These are phyloP conservation scores for Suhomyces pyralidae DNA, from an alignment of 805 yeast genomes.

Conservation along the genomic window DNA sequence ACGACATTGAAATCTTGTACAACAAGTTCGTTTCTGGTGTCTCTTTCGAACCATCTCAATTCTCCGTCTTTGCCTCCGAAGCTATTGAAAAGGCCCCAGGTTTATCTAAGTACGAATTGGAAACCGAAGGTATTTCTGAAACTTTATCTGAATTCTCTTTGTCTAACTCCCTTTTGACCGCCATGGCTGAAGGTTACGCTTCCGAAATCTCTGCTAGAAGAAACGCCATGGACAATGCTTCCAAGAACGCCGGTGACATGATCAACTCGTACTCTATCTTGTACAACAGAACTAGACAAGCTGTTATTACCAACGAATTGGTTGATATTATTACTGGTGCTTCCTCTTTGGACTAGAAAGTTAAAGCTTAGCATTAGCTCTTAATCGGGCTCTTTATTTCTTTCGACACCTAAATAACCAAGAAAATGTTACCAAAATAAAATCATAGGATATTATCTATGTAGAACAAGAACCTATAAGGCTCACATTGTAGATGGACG, in stretches of 20 bases:
- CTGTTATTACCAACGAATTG: conserved; percentile 98
- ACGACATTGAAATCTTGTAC: conserved; percentile 75
- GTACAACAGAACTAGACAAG: conserved; percentile 99
- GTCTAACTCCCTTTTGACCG: conserved; percentile 85
- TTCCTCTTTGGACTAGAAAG: conserved; percentile 80
- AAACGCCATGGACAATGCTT: conserved; percentile 99
- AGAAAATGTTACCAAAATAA: conserved; percentile 1
- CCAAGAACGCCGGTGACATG: conserved; percentile 99
- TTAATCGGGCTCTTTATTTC: neutral
- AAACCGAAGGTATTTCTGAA: conserved; percentile 63
- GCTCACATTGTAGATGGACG: neutral
- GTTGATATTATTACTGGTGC: conserved; percentile 99
- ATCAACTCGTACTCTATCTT: conserved; percentile 92
- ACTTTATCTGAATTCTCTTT: conserved; percentile 82
- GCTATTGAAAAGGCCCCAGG: conserved; percentile 83
- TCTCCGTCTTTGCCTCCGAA: conserved; percentile 63
- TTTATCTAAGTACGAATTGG: conserved; percentile 75
- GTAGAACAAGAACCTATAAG: neutral
- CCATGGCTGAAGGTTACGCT: conserved; percentile 97
- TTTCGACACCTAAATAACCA: neutral
- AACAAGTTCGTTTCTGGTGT: conserved; percentile 87
- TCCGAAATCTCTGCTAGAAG: conserved; percentile 98
- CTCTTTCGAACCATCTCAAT: conserved; percentile 78
- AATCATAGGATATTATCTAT: conserved; percentile 2
- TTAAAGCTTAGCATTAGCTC: neutral